Evolutionary conservation across 495 filamentous ascomycete genomes (phyloP), one percentile per base, ranked within the genome.

Genomic region (Annulohypoxylon moriforme): DNA sequence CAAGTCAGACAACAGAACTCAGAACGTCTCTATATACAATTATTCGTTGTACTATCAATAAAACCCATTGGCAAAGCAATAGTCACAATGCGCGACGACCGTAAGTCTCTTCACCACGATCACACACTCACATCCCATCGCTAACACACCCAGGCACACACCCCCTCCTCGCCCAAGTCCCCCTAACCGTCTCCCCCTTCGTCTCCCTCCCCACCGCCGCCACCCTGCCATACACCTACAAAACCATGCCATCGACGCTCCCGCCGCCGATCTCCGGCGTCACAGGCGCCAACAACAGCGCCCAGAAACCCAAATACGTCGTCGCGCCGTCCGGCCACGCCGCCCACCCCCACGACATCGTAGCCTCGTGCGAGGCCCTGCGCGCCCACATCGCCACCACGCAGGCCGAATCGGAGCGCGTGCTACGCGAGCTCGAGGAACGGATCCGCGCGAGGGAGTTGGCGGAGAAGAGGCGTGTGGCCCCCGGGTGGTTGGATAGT

Each of bases 201-300:
- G 89, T 98, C 79, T 91, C 89, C 67, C 93, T 98, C 40, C 96
- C 96, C 29, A 89, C 92, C 8, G 90, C 96, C 25, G 91, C 94
- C 50, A 97, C 96, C 2, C 89, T 99, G 1, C 96, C 96, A 33
- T 98, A 98, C 83, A 97, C 92, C 47, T 99, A 98, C 87, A 94
- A 93, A 76, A 85, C 89, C 4, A 90, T 99, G 68, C 90, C 96
- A 0, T 93, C 92, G 5, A 91, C 92, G 1, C 86, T 99, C 0
- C 96, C 96, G 0, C 90, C 91, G 1, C 93, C 94, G 10, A 85
- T 89, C 22, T 89, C 89, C 6, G 86, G 88, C 75, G 72, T 85
- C 24, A 73, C 83, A 24, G 67, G 81, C 25, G 63, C 82, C 58
- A 67, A 40, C 36, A 40, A 40, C 36, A 14, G 76, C 14, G 73